phyloP scores from a whole-genome alignment of 2,329 filamentous ascomycete species.

The Fusarium avenaceum region DNA sequence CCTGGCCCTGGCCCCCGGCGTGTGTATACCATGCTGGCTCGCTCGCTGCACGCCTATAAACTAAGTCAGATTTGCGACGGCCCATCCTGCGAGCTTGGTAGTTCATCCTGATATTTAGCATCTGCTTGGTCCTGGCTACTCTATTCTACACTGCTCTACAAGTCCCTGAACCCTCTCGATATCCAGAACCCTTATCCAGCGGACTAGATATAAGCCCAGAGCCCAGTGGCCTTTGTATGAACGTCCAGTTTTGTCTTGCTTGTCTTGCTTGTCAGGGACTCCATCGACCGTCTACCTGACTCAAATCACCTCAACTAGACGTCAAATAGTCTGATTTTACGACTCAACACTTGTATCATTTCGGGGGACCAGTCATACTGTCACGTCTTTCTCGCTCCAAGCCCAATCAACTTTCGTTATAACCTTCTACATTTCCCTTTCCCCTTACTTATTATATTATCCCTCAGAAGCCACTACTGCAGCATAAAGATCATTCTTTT shows the following conservation, averaged over 20 bases:
- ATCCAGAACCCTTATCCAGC: conserved; percentile 30
- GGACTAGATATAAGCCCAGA: conserved; percentile 29
- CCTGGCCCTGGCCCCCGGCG: conserved; percentile 20
- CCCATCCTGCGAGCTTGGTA: conserved; percentile 22
- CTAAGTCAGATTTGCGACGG: conserved; percentile 46
- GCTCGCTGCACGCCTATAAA: conserved; percentile 45
- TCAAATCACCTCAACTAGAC: conserved; percentile 34
- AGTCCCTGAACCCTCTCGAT: conserved; percentile 24
- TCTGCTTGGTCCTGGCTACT: conserved; percentile 37
- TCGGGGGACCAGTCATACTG: conserved; percentile 16
- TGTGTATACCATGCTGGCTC: conserved; percentile 39
- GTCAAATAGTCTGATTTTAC: conserved; percentile 17
- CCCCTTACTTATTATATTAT: conserved; percentile 18
- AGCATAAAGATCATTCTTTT: conserved; percentile 12
- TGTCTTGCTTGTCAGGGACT: conserved; percentile 6
- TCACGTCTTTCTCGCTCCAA: conserved; percentile 9
- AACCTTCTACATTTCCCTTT: conserved; percentile 20
- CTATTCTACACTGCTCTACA: conserved; percentile 21
- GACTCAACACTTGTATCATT: conserved; percentile 22
- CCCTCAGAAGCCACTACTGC: conserved; percentile 18
- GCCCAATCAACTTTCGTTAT: conserved; percentile 10
- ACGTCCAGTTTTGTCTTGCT: neutral
- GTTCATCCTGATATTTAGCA: conserved; percentile 38
- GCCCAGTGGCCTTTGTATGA: conserved; percentile 19
- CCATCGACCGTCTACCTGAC: conserved; percentile 32